These are phyloP conservation scores for Yamadazyma mexicana DNA, from an alignment of 1,139 yeast species.

Conservation along the genomic window DNA sequence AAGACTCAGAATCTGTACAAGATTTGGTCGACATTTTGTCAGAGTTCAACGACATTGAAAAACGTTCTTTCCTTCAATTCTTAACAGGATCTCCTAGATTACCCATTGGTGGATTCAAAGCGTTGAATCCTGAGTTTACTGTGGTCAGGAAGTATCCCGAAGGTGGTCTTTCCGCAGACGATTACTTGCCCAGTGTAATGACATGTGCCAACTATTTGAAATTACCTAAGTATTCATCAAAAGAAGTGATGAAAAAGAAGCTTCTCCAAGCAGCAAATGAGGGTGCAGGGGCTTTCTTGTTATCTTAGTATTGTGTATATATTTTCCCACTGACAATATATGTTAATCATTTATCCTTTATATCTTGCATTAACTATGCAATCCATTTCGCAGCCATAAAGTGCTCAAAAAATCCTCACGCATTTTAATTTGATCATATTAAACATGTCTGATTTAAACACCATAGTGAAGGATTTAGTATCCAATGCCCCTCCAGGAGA, in stretches of 20 bases:
- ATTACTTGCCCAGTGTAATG: slow-evolving; percentile 94
- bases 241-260: slow-evolving; percentile 56
- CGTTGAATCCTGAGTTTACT: slow-evolving; percentile 79
- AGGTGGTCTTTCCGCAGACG: slow-evolving; percentile 66
- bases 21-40: slow-evolving; percentile 61
- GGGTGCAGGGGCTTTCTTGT: slow-evolving; percentile 85
- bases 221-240: slow-evolving; percentile 75
- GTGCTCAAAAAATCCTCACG: slow-evolving; percentile 1
- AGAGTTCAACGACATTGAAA: slow-evolving; percentile 50
- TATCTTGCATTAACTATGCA: too few relatives aligned
- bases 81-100: slow-evolving; percentile 91
- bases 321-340: too few relatives aligned
- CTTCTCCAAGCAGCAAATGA: slow-evolving; percentile 74
- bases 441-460: slow-evolving; percentile 5
- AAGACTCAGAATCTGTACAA: slow-evolving; percentile 65
- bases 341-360: too few relatives aligned
- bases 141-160: slow-evolving; percentile 84
- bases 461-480: slow-evolving; percentile 35
- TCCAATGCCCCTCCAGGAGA: slow-evolving; percentile 45
- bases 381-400: too few relatives aligned
- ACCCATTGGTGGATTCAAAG: slow-evolving; percentile 92
- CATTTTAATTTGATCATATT: background rate
- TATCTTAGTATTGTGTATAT: slow-evolving; percentile 20
- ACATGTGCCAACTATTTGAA: slow-evolving; percentile 95
- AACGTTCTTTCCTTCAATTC: slow-evolving; percentile 78